A percentile compares a stretch with the other conserved stretches of the same genome.
Evolutionary conservation across 1,284 basidiomycete species (phyloP).

Genomic region (Ceratobasidium sp.): DNA sequence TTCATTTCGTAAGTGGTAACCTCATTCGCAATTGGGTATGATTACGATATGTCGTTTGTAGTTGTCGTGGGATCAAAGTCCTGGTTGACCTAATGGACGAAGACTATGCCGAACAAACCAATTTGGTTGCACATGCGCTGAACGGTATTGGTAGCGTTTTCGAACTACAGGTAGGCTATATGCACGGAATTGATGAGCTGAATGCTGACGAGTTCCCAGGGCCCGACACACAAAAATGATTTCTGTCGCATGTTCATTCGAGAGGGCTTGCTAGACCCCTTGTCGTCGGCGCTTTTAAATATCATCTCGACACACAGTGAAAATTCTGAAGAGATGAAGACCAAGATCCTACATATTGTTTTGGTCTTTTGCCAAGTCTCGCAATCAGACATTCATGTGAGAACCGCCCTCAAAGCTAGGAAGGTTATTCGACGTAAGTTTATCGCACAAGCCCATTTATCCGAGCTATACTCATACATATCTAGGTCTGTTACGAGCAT

Average conservation of each 20-base stretch:
- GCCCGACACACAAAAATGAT: conserved; percentile 95
- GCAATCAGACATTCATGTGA: conserved; percentile 90
- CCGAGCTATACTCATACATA: not conserved
- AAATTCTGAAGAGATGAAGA: conserved; percentile 75
- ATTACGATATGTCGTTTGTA: too few species aligned
- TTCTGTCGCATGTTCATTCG: conserved; percentile 98
- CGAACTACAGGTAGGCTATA: conserved; percentile 67
- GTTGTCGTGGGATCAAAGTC: conserved; percentile 91
- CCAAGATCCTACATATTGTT: conserved; percentile 88
- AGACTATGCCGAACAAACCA: conserved; percentile 87
- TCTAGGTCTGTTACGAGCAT: conserved; percentile 81
- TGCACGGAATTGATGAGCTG: not conserved
- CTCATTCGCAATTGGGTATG: not conserved
- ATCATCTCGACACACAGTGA: conserved; percentile 80
- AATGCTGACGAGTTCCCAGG: conserved; percentile 56
- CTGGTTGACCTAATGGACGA: conserved; percentile 96
- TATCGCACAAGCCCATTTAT: not conserved
- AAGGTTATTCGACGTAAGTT: conserved; percentile 83
- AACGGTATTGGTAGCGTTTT: conserved; percentile 96
- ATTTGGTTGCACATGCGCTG: conserved; percentile 92
- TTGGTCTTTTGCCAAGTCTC: conserved; percentile 95
- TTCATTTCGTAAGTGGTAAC: conserved; percentile 82
- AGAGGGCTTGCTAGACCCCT: conserved; percentile 91
- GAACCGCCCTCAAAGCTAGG: conserved; percentile 87
- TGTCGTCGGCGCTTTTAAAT: conserved; percentile 87